Evolutionary conservation across 2,329 filamentous ascomycete genomes (phyloP), one percentile per base, ranked within the genome.

Genomic region (Trichoderma cornu-damae): DNA sequence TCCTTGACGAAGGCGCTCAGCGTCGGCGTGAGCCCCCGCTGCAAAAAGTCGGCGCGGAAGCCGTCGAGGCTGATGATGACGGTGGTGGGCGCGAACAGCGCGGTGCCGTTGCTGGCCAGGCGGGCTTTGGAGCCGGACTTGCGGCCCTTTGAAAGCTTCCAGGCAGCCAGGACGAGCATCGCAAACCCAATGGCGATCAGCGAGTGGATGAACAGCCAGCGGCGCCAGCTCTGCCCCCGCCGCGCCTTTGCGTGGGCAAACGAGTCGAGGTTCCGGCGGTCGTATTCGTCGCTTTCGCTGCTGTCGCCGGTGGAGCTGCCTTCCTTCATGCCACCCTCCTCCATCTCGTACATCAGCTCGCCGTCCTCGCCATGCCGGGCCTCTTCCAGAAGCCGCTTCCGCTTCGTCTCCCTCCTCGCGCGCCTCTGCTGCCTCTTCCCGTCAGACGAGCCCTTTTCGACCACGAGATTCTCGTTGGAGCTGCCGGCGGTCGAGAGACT

Each of bases 51-150:
- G 18, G 94, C 93, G 14, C 94, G 87, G 75, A 99, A 97, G 3
- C 94, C 94, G 72, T 99, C 94, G 16, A 99, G 80, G 44, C 92
- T 96, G 68, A 99, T 89, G 54, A 97, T 79, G 59, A 99, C 88
- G 1, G 94, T 96, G 0, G 94, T 99, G 1, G 92, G 91, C 8
- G 85, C 87, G 69, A 97, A 99, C 4, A 90, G 75, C 2, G 91
- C 88, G 0, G 91, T 96, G 54, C 94, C 94, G 70, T 99, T 99
- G 75, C 80, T 86, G 60, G 81, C 66, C 20, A 81, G 63, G 26
- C 61, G 64, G 46, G 71, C 68, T 42, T 69, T 65, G 12, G 60
- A 57, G 16, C 62, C 60, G 1, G 61, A 69, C 59, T 73, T 77
- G 51, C 73, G 75, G 59, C 73, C 72, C 38, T 78, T 68, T 7